These are phyloP conservation scores for Dictyostelium purpureum DNA, from an alignment of 78 protist genomes.

Conservation along the genomic window DNA sequence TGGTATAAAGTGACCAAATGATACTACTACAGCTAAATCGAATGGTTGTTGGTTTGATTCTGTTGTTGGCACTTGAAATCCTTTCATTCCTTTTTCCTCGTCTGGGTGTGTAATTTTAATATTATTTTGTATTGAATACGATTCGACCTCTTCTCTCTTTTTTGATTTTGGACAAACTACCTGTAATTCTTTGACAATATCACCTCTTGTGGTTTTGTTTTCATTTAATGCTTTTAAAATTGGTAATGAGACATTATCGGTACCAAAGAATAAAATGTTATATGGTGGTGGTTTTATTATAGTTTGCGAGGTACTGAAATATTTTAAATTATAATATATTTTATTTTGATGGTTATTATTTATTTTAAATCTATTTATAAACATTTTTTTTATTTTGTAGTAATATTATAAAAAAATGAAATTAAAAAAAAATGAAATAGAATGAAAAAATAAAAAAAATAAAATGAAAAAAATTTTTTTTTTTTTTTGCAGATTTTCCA, in stretches of 20 bases:
- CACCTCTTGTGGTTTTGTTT: not conserved
- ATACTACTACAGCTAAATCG: conserved; percentile 83
- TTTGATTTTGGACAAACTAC: conserved; percentile 40
- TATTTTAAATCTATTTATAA: no score
- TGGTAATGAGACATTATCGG: conserved; percentile 70
- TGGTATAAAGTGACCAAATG: conserved; percentile 86
- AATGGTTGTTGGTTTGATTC: not conserved
- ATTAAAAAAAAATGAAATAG: no score
- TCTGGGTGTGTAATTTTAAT: conserved; percentile 8
- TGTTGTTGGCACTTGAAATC: conserved; percentile 30
- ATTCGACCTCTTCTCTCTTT: conserved; percentile 29
- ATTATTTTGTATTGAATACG: conserved; percentile 12
- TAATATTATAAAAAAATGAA: no score
- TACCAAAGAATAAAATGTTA: conserved; percentile 74
- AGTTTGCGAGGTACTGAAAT: not conserved
- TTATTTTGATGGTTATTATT: no score
- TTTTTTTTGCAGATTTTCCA: no score
- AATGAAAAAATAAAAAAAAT: no score
- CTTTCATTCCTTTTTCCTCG: conserved; percentile 47
- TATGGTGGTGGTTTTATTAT: conserved; percentile 32
- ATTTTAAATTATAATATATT: not conserved
- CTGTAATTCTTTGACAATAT: conserved; percentile 43
- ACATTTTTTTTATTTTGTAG: no score
- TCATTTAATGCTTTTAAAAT: conserved; percentile 26
- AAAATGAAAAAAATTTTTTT: no score